A percentile compares a stretch with the other conserved stretches of the same genome.
These are phyloP conservation scores for Euphorbia peplus DNA, from an alignment of 345 rosid species.

Conservation along the genomic window DNA sequence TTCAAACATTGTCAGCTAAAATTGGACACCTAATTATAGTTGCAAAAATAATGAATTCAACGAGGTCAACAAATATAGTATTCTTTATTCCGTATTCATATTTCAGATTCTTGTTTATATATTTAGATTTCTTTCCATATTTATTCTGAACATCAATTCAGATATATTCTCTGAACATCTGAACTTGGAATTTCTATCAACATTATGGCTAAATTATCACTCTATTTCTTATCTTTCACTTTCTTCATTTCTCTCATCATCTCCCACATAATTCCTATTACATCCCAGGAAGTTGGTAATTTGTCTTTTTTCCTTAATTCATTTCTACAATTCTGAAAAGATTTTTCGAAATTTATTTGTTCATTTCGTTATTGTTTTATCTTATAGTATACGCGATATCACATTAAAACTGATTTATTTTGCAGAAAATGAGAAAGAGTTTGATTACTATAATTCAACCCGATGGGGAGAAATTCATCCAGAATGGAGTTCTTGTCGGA, in stretches of 20 bases:
- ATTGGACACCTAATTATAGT: neutral
- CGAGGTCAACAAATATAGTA: neutral
- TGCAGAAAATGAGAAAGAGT: conserved; percentile 68
- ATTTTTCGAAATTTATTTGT: too few relatives aligned
- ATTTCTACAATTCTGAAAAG: neutral
- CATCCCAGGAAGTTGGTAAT: conserved; percentile 50
- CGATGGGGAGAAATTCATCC: conserved; percentile 65
- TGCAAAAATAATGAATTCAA: neutral
- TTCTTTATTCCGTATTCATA: neutral
- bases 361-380: neutral
- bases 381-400: neutral
- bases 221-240: conserved; percentile 16
- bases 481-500: conserved; percentile 60
- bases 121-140: too few relatives aligned
- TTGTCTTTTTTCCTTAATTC: too few relatives aligned
- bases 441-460: conserved; percentile 33
- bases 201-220: conserved; percentile 28
- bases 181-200: too few relatives aligned
- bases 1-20: neutral
- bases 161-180: too few relatives aligned
- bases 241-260: conserved; percentile 27
- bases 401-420: neutral
- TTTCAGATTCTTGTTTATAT: neutral
- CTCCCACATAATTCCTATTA: conserved; percentile 10
- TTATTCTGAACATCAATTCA: too few relatives aligned